Evolutionary conservation across 2,329 filamentous ascomycete genomes (phyloP).

Genomic region (Ceratocystis cacaofunesta): DNA sequence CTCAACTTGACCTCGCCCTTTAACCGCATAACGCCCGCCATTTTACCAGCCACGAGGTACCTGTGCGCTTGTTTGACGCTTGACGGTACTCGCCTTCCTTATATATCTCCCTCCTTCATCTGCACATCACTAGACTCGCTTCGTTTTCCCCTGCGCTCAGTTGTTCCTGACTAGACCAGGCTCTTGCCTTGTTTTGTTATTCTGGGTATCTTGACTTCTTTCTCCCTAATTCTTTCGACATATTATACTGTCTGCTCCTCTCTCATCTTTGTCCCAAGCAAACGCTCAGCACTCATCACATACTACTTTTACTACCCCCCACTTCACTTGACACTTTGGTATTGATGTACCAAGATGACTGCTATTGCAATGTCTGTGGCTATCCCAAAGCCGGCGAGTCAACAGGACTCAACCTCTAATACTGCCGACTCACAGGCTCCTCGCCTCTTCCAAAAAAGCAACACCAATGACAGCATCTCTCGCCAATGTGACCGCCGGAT

Average conservation of each 20-base stretch:
- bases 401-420: neutral
- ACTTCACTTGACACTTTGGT: neutral
- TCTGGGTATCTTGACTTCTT: neutral
- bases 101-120: neutral
- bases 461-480: slow-evolving; percentile 4
- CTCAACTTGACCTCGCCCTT: neutral
- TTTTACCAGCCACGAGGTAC: neutral
- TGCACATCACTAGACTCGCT: neutral
- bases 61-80: slow-evolving; percentile 3
- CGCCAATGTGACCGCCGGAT: slow-evolving; percentile 16
- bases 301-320: neutral
- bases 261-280: neutral
- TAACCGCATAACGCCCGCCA: neutral
- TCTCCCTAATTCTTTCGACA: neutral
- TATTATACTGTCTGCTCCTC: neutral
- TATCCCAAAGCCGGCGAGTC: slow-evolving; percentile 8
- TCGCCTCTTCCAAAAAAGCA: neutral
- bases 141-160: neutral
- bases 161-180: slow-evolving; percentile 1
- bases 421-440: neutral
- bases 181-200: neutral
- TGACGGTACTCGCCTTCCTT: neutral
- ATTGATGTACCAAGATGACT: slow-evolving; percentile 1
- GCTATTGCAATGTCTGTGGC: slow-evolving; percentile 12
- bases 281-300: neutral